Conservation (phyloP, 306 rosid genomes). For the Bauhinia variegata region DNA sequence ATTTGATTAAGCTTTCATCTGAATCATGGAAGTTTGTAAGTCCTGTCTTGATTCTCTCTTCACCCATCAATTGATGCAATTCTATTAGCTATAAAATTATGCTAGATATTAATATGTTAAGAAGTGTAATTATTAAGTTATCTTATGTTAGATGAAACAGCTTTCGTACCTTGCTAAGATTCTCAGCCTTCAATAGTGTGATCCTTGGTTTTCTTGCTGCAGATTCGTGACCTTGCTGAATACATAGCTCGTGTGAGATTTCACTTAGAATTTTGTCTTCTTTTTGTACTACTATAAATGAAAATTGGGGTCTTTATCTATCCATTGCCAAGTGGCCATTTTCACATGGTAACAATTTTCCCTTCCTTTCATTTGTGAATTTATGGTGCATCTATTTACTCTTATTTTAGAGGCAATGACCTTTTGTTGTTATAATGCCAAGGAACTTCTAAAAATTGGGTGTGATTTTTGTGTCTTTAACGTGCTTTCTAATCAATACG, state of each 20-base stretch:
- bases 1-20: slow-evolving; percentile 18
- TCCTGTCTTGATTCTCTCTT: slow-evolving; percentile 33
- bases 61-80: neutral
- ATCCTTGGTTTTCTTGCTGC: slow-evolving; percentile 49
- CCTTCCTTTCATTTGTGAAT: no score
- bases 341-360: no score
- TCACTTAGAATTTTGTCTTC: slow-evolving; percentile 21
- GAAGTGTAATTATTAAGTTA: slow-evolving; percentile 10
- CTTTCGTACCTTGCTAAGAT: slow-evolving; percentile 12
- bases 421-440: no score
- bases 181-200: slow-evolving; percentile 31
- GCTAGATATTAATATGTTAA: no score
- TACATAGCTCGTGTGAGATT: slow-evolving; percentile 96
- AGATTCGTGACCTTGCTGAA: slow-evolving; percentile 92
- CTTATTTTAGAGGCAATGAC: no score
- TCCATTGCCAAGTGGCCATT: slow-evolving; percentile 22
- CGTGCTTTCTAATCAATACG: no score
- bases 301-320: slow-evolving; percentile 20
- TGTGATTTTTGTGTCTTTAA: no score
- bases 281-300: neutral
- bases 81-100: slow-evolving; percentile 3
- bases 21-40: slow-evolving; percentile 22
- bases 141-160: slow-evolving; percentile 1
- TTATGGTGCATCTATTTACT: no score
- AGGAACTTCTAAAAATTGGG: no score